Percentiles rank a stretch among this genome's conserved stretches.
Conservation (phyloP, 345 rosid genomes). For the Trapa incisa region DNA sequence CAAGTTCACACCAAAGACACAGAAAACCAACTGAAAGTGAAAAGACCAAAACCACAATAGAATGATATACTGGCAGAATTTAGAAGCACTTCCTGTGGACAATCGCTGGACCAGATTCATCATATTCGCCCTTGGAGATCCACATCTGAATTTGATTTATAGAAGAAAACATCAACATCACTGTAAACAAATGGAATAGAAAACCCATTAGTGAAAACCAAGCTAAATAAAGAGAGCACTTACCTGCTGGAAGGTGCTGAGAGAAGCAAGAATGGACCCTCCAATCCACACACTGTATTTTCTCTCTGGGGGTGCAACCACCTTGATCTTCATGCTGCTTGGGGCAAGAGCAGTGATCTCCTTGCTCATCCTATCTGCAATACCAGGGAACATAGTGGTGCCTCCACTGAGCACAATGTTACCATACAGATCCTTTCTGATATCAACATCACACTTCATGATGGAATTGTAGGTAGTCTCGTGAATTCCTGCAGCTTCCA, state of each 20-base stretch:
- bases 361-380: too few relatives aligned
- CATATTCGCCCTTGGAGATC: slow-evolving; percentile 39
- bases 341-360: too few relatives aligned
- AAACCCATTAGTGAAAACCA: neutral
- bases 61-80: slow-evolving; percentile 3
- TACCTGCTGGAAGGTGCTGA: slow-evolving; percentile 8
- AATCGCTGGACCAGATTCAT: slow-evolving; percentile 38
- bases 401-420: too few relatives aligned
- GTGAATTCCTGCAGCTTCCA: too few relatives aligned
- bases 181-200: neutral
- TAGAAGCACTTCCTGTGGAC: slow-evolving; percentile 8
- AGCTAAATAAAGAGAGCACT: neutral
- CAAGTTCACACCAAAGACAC: slow-evolving; percentile 7
- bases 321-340: slow-evolving; percentile 7
- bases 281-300: slow-evolving; percentile 39
- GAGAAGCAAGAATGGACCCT: slow-evolving; percentile 36
- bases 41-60: slow-evolving; percentile 1
- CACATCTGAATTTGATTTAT: slow-evolving; percentile 17
- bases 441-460: too few relatives aligned
- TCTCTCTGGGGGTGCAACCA: slow-evolving; percentile 35
- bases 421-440: too few relatives aligned
- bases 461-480: too few relatives aligned
- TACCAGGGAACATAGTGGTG: too few relatives aligned
- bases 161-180: neutral
- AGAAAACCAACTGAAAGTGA: slow-evolving; percentile 8